phyloP scores from a whole-genome alignment of 345 rosid genomes.

The Clarkia xantiana region DNA sequence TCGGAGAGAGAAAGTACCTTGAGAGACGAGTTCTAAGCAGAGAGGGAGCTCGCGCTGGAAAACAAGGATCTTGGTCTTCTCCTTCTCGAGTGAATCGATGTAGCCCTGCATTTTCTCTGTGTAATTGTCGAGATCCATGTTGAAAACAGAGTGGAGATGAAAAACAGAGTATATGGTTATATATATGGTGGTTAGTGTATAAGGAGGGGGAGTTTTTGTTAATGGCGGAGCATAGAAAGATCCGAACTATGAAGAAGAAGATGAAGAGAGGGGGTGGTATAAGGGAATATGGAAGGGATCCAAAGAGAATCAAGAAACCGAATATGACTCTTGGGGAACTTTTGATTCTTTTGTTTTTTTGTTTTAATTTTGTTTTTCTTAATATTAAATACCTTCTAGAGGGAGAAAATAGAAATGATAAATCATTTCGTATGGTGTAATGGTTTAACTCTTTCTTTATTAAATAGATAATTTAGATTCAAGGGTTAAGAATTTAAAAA shows the following conservation, averaged over 20 bases:
- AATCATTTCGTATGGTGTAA: too few species aligned
- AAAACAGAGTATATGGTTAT: background rate
- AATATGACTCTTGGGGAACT: constrained; percentile 24
- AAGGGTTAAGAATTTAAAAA: too few species aligned
- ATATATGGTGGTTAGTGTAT: background rate
- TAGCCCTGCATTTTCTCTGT: constrained; percentile 41
- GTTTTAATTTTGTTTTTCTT: background rate
- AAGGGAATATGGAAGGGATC: constrained; percentile 45
- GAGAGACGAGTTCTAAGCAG: constrained; percentile 79
- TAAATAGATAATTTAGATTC: too few species aligned
- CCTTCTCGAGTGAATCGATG: constrained; percentile 69
- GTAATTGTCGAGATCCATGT: constrained; percentile 31
- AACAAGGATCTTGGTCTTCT: constrained; percentile 76
- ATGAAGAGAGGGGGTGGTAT: constrained; percentile 4
- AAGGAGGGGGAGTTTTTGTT: constrained; percentile 2
- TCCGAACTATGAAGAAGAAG: constrained; percentile 16
- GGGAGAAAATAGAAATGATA: constrained; percentile 2
- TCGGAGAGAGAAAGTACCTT: constrained; percentile 27
- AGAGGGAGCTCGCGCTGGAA: constrained; percentile 92
- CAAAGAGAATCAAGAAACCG: constrained; percentile 46
- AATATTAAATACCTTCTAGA: background rate
- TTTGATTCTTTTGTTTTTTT: background rate
- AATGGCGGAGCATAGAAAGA: constrained; percentile 26
- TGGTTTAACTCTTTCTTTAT: too few species aligned
- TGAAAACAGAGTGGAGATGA: background rate